Conservation (phyloP, 225 moss, liverwort and hornwort genomes). For the Bryoerythrophyllum caledonicum region DNA sequence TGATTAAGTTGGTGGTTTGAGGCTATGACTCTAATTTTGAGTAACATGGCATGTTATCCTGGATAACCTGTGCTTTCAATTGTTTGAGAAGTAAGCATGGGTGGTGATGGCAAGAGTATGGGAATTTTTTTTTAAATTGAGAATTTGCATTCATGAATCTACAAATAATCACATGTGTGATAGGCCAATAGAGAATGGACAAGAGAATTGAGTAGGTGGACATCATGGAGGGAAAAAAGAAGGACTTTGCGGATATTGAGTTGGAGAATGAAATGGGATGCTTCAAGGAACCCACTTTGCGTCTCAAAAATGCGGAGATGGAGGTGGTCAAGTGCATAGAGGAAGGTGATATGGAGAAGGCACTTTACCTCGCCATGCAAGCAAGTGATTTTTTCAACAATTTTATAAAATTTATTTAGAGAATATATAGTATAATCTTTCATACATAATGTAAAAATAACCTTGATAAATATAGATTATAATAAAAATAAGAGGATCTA, state of each 20-base stretch:
- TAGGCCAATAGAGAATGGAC: neutral
- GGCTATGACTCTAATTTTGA: neutral
- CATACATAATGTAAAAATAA: too few species aligned
- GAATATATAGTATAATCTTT: too few species aligned
- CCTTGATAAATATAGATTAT: too few species aligned
- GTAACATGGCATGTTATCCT: too few species aligned
- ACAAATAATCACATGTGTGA: neutral
- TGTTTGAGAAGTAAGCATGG: neutral
- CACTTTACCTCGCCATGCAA: conserved; percentile 74
- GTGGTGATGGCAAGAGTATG: neutral
- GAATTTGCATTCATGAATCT: neutral
- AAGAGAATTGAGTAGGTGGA: neutral
- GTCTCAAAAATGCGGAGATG: conserved; percentile 55
- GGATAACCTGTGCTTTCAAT: too few species aligned
- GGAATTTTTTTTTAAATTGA: too few species aligned
- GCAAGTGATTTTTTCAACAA: neutral
- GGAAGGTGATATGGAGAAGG: conserved; percentile 61
- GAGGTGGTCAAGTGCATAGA: conserved; percentile 47
- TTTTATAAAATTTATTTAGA: neutral
- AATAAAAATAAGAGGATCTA: too few species aligned
- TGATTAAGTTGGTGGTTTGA: too few species aligned
- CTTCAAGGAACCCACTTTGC: conserved; percentile 55
- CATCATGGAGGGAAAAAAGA: conserved; percentile 33
- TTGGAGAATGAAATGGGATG: conserved; percentile 36
- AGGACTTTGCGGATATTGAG: conserved; percentile 25